A percentile compares a stretch with the other conserved stretches of the same genome.
These are phyloP conservation scores for Eudorina sp. DNA, from an alignment of 139 green algal genomes.

Conservation along the genomic window DNA sequence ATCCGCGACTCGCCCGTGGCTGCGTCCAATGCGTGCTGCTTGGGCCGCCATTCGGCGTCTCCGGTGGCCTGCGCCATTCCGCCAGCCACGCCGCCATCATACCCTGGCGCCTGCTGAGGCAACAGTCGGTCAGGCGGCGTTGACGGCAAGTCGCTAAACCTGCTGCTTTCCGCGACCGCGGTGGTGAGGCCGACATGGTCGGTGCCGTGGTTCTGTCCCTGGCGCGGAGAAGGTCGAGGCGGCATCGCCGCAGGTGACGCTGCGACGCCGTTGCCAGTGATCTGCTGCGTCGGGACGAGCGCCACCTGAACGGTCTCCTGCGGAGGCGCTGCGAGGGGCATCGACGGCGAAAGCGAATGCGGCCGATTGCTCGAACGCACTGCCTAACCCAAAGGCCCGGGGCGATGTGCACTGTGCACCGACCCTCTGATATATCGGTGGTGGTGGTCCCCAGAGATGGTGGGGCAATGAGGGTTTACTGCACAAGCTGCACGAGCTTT, in stretches of 20 bases:
- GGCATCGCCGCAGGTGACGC: background rate
- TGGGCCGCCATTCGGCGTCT: background rate
- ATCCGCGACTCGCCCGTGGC: background rate
- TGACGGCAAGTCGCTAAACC: constrained; percentile 33
- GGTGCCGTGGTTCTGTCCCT: background rate
- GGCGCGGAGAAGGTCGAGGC: background rate
- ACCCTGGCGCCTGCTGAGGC: no score
- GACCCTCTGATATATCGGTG: no score
- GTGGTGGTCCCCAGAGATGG: no score
- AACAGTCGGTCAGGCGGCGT: no score
- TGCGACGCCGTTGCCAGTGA: background rate
- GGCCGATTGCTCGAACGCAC: no score
- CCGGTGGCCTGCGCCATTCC: background rate
- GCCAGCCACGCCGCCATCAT: no score
- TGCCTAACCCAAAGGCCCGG: no score
- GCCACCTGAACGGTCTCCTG: constrained; percentile 57
- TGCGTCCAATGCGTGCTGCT: background rate
- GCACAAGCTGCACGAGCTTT: background rate
- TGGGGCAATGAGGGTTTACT: no score
- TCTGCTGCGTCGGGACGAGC: constrained; percentile 47
- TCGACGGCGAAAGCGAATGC: no score
- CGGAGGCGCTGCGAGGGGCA: constrained; percentile 18
- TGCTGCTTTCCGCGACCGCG: background rate
- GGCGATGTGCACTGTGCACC: no score
- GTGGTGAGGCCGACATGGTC: no score